Percentiles rank a stretch among this genome's conserved stretches.
Conservation (phyloP, 495 filamentous ascomycete genomes). For the Neurospora sp. region DNA sequence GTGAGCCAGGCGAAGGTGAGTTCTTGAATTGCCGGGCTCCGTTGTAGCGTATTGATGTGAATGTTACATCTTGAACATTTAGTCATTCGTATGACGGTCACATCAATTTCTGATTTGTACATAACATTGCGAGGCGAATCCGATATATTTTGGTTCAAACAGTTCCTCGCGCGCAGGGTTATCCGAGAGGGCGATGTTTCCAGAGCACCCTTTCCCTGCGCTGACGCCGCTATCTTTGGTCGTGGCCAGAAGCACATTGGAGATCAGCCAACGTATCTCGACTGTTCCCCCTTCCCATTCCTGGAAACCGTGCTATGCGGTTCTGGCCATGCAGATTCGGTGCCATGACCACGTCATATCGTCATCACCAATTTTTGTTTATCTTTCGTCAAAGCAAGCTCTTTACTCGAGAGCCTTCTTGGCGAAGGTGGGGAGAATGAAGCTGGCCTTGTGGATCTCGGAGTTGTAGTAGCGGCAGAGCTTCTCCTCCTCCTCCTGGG, state of each 20-base stretch:
- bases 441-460: slow-evolving; percentile 88
- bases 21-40: slow-evolving; percentile 12
- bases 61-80: neutral
- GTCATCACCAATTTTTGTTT: neutral
- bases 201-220: neutral
- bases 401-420: slow-evolving; percentile 57
- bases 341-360: neutral
- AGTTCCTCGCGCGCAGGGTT: neutral
- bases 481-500: slow-evolving; percentile 80
- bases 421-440: slow-evolving; percentile 88
- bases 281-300: neutral
- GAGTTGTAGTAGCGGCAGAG: slow-evolving; percentile 92
- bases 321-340: neutral
- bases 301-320: neutral
- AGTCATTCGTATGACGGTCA: neutral
- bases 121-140: neutral
- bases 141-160: neutral
- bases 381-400: neutral
- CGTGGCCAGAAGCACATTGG: neutral
- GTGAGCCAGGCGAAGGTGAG: slow-evolving; percentile 46
- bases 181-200: neutral
- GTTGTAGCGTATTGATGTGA: neutral
- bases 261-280: neutral
- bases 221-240: neutral
- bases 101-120: neutral